These are phyloP conservation scores for Trichophyton simii DNA, from an alignment of 2,329 filamentous ascomycete species.

Conservation along the genomic window DNA sequence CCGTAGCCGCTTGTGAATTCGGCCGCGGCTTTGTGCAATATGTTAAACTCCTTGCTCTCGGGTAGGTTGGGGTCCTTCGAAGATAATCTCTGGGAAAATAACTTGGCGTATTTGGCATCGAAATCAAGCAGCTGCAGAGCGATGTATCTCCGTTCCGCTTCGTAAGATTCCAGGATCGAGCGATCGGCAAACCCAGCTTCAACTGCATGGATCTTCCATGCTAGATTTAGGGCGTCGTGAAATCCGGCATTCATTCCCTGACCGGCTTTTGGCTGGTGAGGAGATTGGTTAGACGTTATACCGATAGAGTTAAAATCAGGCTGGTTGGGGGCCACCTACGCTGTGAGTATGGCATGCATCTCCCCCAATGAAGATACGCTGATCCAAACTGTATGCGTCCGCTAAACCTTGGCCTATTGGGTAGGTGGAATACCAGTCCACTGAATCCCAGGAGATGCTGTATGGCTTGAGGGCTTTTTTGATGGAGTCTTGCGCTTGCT, in stretches of 20 bases:
- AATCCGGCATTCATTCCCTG: slow-evolving; percentile 53
- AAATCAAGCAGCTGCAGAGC: slow-evolving; percentile 77
- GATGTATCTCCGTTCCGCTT: slow-evolving; percentile 70
- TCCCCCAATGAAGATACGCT: slow-evolving; percentile 54
- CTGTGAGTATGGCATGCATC: slow-evolving; percentile 53
- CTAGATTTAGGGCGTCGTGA: slow-evolving; percentile 64
- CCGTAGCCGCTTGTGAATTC: slow-evolving; percentile 90
- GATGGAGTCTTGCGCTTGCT: slow-evolving; percentile 46
- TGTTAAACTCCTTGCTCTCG: slow-evolving; percentile 59
- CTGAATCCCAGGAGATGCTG: slow-evolving; percentile 49
- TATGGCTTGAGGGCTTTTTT: slow-evolving; percentile 50
- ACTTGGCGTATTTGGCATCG: slow-evolving; percentile 76
- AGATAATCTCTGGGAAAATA: slow-evolving; percentile 61
- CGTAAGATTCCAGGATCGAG: slow-evolving; percentile 68
- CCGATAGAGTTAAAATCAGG: not conserved
- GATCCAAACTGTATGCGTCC: slow-evolving; percentile 52
- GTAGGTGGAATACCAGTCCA: slow-evolving; percentile 56
- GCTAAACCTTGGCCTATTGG: slow-evolving; percentile 54
- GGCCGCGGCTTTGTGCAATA: slow-evolving; percentile 80
- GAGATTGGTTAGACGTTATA: not conserved
- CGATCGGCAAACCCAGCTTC: slow-evolving; percentile 69
- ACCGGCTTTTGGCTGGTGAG: slow-evolving; percentile 44
- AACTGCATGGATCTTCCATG: slow-evolving; percentile 92
- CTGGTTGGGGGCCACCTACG: slow-evolving; percentile 17
- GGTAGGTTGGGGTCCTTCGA: slow-evolving; percentile 47